These are phyloP conservation scores for Conidiobolus incongruus DNA, from an alignment of 371 early-diverging fungal genomes.

Conservation along the genomic window DNA sequence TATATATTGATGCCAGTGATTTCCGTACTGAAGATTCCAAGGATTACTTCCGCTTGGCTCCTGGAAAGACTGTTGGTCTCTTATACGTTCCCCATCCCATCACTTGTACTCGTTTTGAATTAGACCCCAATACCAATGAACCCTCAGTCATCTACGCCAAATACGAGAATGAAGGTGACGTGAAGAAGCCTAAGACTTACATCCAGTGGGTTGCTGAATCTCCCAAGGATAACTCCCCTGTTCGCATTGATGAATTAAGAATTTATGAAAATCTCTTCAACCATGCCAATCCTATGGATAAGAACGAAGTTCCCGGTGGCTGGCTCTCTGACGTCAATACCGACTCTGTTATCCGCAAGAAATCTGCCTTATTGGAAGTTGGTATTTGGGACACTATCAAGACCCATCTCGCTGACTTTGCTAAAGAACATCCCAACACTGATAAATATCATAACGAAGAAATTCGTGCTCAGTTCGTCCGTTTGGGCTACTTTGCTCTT, in stretches of 20 bases:
- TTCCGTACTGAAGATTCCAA: slow-evolving; percentile 79
- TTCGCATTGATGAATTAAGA: slow-evolving; percentile 57
- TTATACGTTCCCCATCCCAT: slow-evolving; percentile 66
- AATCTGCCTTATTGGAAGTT: slow-evolving; percentile 60
- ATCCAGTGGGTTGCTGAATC: slow-evolving; percentile 96
- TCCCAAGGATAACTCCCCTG: slow-evolving; percentile 56
- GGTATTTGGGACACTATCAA: slow-evolving; percentile 42
- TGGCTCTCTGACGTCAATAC: slow-evolving; percentile 82
- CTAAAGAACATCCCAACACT: slow-evolving; percentile 10
- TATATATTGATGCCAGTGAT: slow-evolving; percentile 91
- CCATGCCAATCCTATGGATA: slow-evolving; percentile 69
- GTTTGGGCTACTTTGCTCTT: slow-evolving; percentile 94
- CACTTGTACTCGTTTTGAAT: slow-evolving; percentile 51
- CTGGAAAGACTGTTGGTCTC: slow-evolving; percentile 86
- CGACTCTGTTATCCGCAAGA: slow-evolving; percentile 43
- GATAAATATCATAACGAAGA: slow-evolving; percentile 27
- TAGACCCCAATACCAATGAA: slow-evolving; percentile 44
- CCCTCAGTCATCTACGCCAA: slow-evolving; percentile 50
- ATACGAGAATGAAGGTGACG: slow-evolving; percentile 36
- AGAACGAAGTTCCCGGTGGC: slow-evolving; percentile 61
- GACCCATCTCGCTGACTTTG: slow-evolving; percentile 4
- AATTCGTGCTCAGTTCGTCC: slow-evolving; percentile 86
- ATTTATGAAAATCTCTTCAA: slow-evolving; percentile 73
- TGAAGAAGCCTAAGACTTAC: slow-evolving; percentile 81
- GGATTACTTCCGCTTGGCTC: slow-evolving; percentile 87